Evolutionary conservation across 192 early-diverging fungal species (phyloP), one percentile per base, ranked within the genome.

Genomic region (Fimicolochytrium jonesii): DNA sequence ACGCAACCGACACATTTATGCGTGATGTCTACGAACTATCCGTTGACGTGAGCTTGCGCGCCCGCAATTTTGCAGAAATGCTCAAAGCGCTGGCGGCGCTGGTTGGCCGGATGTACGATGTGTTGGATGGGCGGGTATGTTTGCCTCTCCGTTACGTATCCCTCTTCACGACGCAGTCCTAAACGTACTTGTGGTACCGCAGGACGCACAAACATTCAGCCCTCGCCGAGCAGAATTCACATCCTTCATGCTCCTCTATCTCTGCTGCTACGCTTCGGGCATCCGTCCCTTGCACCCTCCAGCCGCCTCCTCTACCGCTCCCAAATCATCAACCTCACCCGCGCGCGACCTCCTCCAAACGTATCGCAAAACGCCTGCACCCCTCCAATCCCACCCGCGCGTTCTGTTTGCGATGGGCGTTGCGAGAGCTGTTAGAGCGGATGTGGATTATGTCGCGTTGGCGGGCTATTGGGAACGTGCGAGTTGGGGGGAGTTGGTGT

Each of bases 51-150:
- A 66, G 56, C 32, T 64, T 77, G 10, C 13, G 30, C 11, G 61
- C 59, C 43, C 34, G 37, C 23, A 73, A 77, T 54, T 73, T 62
- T 49, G 52, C 63, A 17, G 75, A 77, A 46, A 54, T 77, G 20
- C 42, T 77, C 15, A 73, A 73, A 63, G 60, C 71, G 11, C 58
- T 77, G 26, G 45, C 51, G 7, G 39, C 47, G 6, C 57, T 77
- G 46, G 23, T 7, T 7, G 20, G 53, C 6, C 6, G 6, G 53
- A 7, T 56, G 11, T 56, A 28, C 10, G 7, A 7, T 56, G 32
- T 30, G 32, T 15, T 18, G 9, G 10, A 28, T 42, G 6, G 53
- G 23, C 23, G 41, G 41, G n/a, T n/a, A n/a, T n/a, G n/a, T n/a
- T n/a, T n/a, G n/a, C n/a, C n/a, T n/a, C n/a, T n/a, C n/a, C n/a